These are phyloP conservation scores for Colletotrichum limetticola DNA, from an alignment of 2,329 filamentous ascomycete genomes.

Conservation along the genomic window DNA sequence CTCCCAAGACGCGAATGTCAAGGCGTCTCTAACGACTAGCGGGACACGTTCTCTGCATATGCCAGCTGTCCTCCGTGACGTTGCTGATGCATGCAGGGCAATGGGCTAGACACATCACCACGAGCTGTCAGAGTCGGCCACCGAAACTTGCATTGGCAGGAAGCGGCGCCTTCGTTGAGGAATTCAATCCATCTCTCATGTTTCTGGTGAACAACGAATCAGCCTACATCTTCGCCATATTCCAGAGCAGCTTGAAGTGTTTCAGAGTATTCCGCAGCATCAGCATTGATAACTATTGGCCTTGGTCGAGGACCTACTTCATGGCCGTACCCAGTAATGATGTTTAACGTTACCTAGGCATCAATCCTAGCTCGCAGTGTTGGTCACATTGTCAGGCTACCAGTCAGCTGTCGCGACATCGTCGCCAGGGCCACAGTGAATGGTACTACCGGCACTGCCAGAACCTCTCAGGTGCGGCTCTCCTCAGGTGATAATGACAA, in stretches of 20 bases:
- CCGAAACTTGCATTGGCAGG: conserved; percentile 19
- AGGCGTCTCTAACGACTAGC: conserved; percentile 1
- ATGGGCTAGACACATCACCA: conserved; percentile 2
- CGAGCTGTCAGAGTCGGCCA: conserved; percentile 12
- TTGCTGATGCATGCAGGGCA: background rate
- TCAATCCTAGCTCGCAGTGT: background rate
- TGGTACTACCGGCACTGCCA: background rate
- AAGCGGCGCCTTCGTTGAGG: background rate
- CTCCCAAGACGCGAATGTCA: background rate
- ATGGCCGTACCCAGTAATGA: background rate
- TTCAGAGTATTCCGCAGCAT: background rate
- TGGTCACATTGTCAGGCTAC: background rate
- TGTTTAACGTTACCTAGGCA: background rate
- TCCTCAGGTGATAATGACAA: background rate
- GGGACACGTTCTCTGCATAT: background rate
- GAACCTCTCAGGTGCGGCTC: background rate
- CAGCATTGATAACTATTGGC: background rate
- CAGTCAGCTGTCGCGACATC: conserved; percentile 1
- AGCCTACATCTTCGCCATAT: background rate
- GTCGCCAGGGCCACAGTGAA: background rate
- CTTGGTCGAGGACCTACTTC: background rate
- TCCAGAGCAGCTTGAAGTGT: background rate
- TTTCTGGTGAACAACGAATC: background rate
- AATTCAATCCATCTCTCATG: background rate
- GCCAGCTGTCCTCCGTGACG: conserved; percentile 4